Percentiles rank a stretch among this genome's conserved stretches.
Evolutionary conservation across 179 eudicot species (phyloP).

Genomic region (Corrigiola litoralis): DNA sequence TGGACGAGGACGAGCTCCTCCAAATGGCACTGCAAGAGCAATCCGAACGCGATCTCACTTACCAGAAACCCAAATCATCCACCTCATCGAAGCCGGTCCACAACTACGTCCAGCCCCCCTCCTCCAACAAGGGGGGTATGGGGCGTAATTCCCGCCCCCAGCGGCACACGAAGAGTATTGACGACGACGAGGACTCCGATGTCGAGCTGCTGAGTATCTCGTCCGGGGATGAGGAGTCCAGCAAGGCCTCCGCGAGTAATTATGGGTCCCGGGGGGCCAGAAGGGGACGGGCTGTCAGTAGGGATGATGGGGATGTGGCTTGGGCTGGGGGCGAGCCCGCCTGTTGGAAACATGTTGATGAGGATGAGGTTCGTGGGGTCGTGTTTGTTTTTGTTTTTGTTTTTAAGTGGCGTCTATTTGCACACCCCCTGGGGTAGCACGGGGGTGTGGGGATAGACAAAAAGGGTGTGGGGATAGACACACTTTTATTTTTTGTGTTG

Average conservation of each 20-base stretch:
- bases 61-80: conserved; percentile 23
- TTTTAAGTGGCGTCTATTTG: neutral
- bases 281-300: conserved; percentile 26
- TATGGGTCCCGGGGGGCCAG: conserved; percentile 13
- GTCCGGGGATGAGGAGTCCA: conserved; percentile 84
- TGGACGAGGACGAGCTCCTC: conserved; percentile 52
- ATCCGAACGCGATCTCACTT: conserved; percentile 42
- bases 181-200: conserved; percentile 90
- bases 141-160: conserved; percentile 23
- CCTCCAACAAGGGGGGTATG: conserved; percentile 17
- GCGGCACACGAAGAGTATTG: conserved; percentile 39
- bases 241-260: conserved; percentile 38
- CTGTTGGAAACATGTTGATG: conserved; percentile 88
- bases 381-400: neutral
- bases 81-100: conserved; percentile 55
- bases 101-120: conserved; percentile 72
- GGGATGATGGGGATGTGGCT: conserved; percentile 43
- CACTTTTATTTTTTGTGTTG: neutral
- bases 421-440: no score
- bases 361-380: conserved; percentile 58
- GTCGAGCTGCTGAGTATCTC: conserved; percentile 94
- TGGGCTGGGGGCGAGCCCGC: conserved; percentile 90
- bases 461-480: no score
- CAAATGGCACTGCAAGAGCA: conserved; percentile 52
- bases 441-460: no score